Base-by-base conservation (phyloP, 2,329 filamentous ascomycete genomes). In the Domatiomyces catenatus region DNA sequence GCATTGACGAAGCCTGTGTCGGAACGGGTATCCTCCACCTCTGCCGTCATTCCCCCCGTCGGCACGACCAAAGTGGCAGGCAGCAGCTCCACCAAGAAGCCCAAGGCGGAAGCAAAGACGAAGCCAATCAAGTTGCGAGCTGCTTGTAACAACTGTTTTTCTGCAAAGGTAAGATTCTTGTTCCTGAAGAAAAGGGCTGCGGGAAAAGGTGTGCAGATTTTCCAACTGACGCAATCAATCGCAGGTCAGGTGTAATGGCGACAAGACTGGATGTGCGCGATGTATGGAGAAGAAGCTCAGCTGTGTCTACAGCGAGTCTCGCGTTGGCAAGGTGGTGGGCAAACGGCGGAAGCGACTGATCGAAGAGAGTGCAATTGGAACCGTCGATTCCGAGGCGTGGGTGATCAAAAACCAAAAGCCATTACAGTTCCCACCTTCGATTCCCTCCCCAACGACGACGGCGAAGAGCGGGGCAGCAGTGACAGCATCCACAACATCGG, bases 191-290 rank as follows among this genome's bases (percentile, higher is more conserved):
- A n/a, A n/a, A 32, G n/a, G 17, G 15, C 43, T 24, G 32, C 19
- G 3, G 22, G 10, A 19, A 26, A 17, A 42, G 48, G 5, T 20
- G n/a, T 7, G 43, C 54, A 4, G 10, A 39, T 15, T 5, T 15
- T 2, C 15, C 32, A 4, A 48, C 52, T 54, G 43, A 54, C 32
- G 15, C 2, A 26, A 12, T 17, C 7, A 15, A 39, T 36, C 26
- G 42, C 56, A 59, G 57, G 58, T 59, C 22, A 54, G 58, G 26
- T 60, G 58, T 55, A 55, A 60, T 52, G 58, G 58, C 8, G 56
- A 57, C 48, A 60, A 60, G 50, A 48, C 52, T 50, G 55, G 56
- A 10, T 60, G 58, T 47, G 52, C 53, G n/a, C 46, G 58, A 52
- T 60, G 58, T 50, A 48, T 44, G 17, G 58, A 60, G 36, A 60